Conservation (phyloP, 352 stramenopile species). For the Phytophthora litchii region DNA sequence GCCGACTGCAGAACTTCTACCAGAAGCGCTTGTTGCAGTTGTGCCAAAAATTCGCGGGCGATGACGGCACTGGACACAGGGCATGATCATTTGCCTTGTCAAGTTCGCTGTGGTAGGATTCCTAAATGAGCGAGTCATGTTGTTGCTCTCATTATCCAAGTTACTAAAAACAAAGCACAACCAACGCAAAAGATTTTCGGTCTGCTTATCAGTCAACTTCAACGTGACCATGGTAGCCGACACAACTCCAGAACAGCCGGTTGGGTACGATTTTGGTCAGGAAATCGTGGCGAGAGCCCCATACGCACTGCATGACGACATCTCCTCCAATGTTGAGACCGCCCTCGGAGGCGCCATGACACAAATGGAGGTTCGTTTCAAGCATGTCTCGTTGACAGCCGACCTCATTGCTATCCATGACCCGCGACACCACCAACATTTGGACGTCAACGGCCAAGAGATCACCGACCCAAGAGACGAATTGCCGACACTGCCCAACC, state of each 20-base stretch:
- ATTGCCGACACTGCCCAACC: slow-evolving; percentile 52
- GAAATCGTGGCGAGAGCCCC: slow-evolving; percentile 45
- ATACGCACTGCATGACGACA: slow-evolving; percentile 43
- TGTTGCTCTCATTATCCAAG: slow-evolving; percentile 3
- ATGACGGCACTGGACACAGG: slow-evolving; percentile 8
- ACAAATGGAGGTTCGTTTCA: slow-evolving; percentile 61
- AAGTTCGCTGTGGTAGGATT: neutral
- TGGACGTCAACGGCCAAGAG: slow-evolving; percentile 9
- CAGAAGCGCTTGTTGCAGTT: slow-evolving; percentile 5
- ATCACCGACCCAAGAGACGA: slow-evolving; percentile 12
- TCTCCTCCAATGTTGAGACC: slow-evolving; percentile 48
- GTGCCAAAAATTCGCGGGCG: slow-evolving; percentile 7
- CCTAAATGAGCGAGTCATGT: neutral
- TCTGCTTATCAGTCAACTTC: neutral
- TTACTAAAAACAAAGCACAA: slow-evolving; percentile 8
- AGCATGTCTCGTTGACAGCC: slow-evolving; percentile 54
- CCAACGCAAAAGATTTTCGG: slow-evolving; percentile 1
- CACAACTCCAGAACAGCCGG: slow-evolving; percentile 6
- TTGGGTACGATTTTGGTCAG: slow-evolving; percentile 37
- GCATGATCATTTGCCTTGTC: slow-evolving; percentile 1
- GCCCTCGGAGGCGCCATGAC: slow-evolving; percentile 51
- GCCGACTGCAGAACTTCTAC: slow-evolving; percentile 10
- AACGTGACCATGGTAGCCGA: slow-evolving; percentile 9
- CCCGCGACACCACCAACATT: slow-evolving; percentile 11
- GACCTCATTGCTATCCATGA: slow-evolving; percentile 46